Conservation (phyloP, 495 filamentous ascomycete species). For the Platismatia glauca region DNA sequence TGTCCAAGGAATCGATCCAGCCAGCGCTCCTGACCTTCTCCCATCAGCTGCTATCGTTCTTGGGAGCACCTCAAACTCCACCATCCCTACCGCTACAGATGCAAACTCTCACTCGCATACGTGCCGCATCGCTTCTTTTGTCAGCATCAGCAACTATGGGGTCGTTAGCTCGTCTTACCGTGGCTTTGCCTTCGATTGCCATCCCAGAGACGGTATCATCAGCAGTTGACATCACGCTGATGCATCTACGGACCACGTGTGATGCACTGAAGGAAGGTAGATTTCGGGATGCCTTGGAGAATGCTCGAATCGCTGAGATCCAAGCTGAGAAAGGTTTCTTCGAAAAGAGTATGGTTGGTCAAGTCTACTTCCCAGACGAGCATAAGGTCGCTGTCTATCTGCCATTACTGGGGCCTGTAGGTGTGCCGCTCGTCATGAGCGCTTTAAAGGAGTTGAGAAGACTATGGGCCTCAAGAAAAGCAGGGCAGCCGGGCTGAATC, state of each 20-base stretch:
- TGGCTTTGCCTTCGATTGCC: slow-evolving; percentile 79
- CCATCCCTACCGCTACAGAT: slow-evolving; percentile 74
- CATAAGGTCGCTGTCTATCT: slow-evolving; percentile 98
- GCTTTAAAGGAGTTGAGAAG: slow-evolving; percentile 69
- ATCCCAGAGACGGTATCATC: slow-evolving; percentile 81
- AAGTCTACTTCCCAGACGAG: slow-evolving; percentile 95
- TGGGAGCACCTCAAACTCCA: slow-evolving; percentile 76
- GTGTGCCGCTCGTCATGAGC: slow-evolving; percentile 78
- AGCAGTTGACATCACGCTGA: slow-evolving; percentile 71
- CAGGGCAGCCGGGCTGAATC: slow-evolving; percentile 15
- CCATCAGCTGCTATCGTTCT: slow-evolving; percentile 79
- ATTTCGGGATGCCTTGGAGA: slow-evolving; percentile 60
- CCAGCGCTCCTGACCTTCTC: slow-evolving; percentile 83
- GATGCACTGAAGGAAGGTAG: slow-evolving; percentile 55
- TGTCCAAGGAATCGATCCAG: slow-evolving; percentile 55
- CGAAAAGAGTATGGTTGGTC: slow-evolving; percentile 97
- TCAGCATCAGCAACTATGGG: slow-evolving; percentile 90
- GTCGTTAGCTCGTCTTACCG: slow-evolving; percentile 77
- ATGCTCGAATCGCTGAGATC: slow-evolving; percentile 73
- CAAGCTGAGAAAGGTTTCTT: slow-evolving; percentile 95
- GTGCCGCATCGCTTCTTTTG: slow-evolving; percentile 75
- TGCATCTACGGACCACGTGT: slow-evolving; percentile 68
- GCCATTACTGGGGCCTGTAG: slow-evolving; percentile 82
- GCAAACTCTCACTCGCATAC: slow-evolving; percentile 71
- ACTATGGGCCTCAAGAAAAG: slow-evolving; percentile 34